A percentile compares a stretch with the other conserved stretches of the same genome.
Conservation (phyloP, 139 green algal genomes). For the Tetradesmus obliquus region DNA sequence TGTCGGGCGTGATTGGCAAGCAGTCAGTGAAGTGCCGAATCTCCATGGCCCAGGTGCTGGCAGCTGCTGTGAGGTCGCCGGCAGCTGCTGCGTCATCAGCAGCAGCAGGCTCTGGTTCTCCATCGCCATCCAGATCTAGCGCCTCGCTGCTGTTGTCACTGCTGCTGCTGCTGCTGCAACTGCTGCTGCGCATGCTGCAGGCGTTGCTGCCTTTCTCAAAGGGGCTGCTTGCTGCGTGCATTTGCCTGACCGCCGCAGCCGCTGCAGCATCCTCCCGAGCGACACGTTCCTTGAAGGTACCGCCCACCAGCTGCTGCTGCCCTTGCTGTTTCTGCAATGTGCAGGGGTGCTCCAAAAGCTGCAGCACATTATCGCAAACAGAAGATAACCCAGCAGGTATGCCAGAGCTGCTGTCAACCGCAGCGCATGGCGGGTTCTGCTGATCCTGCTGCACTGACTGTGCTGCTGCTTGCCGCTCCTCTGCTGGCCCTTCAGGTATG, state of each 20-base stretch:
- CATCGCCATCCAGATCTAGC: neutral
- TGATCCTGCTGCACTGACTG: neutral
- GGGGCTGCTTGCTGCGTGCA: neutral
- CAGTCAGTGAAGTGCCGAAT: constrained; percentile 44
- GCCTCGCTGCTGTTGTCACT: neutral
- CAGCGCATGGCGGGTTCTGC: neutral
- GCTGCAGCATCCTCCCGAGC: neutral
- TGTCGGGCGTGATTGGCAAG: constrained; percentile 25
- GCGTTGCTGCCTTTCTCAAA: neutral
- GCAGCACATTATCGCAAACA: neutral
- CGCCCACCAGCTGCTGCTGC: constrained; percentile 13
- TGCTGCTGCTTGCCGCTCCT: neutral
- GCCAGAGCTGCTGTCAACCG: neutral
- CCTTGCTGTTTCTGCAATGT: neutral
- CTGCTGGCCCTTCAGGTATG: constrained; percentile 16
- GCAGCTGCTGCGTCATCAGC: neutral
- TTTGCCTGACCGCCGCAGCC: neutral
- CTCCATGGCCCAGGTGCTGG: constrained; percentile 6
- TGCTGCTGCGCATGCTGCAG: neutral
- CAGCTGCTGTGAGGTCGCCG: neutral
- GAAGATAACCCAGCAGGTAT: neutral
- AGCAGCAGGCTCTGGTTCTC: neutral
- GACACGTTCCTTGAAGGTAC: neutral
- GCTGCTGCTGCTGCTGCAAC: constrained; percentile 11
- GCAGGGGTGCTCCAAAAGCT: neutral